Evolutionary conservation across 1,284 basidiomycete species (phyloP), one percentile per base, ranked within the genome.

Genomic region (Pseudozyma sp.): DNA sequence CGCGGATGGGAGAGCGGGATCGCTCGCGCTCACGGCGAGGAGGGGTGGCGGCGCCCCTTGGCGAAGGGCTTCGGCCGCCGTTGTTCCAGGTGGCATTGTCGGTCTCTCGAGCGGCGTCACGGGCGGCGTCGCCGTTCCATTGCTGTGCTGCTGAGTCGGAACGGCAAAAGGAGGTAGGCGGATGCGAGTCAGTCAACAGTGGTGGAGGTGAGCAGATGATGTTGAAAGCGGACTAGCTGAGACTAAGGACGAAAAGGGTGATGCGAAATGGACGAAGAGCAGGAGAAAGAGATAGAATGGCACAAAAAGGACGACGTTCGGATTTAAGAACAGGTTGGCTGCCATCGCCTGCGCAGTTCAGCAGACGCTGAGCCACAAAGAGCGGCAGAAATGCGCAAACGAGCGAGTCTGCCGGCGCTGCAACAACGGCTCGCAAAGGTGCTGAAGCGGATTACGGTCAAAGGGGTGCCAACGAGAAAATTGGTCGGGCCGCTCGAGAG

Each of bases 81-180:
- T 31, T 31, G 25, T 70, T 68, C 67, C 61, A 67, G 42, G 57
- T 56, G 31, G 70, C 56, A 21, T 72, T 72, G 64, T 78, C 76
- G 58, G 71, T 69, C 52, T 74, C 71, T 38, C 74, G 70, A 21
- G 73, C 74, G 38, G 76, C 73, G 44, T 77, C 70, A 43, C 73
- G 76, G n/a, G 71, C 77, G 42, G 76, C 69, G 59, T 77, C 72
- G 68, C 68, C 77, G 53, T 77, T 76, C 72, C 72, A 73, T 64
- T 63, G 70, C 70, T 72, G 70, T 31, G 70, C 70, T 72, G 70
- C 58, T 72, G 60, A 39, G 52, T 63, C 53, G 66, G 51, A 54
- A 58, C 63, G 62, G 57, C 58, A 70, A 48, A 60, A 61, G 25
- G 25, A 54, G 48, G 49, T 52, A 54, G 35, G 61, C 68, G 61